These are phyloP conservation scores for Epichloe gansuensis DNA, from an alignment of 2,329 filamentous ascomycete genomes.

Conservation along the genomic window DNA sequence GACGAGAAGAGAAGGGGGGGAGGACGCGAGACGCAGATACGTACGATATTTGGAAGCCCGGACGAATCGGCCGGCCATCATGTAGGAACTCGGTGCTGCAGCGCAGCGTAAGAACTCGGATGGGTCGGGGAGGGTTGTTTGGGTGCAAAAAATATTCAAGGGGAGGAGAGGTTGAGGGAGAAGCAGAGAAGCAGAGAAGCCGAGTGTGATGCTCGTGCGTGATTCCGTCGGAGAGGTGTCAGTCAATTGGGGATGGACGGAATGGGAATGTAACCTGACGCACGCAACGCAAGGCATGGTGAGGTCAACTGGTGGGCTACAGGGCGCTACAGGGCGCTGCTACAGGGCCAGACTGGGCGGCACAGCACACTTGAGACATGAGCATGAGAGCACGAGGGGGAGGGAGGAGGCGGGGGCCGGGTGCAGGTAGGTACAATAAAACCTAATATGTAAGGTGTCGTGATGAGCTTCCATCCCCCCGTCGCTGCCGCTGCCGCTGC, in stretches of 20 bases:
- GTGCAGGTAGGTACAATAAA: too few relatives aligned
- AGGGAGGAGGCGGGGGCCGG: too few relatives aligned
- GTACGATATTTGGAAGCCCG: slow-evolving; percentile 57
- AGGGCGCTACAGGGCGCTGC: too few relatives aligned
- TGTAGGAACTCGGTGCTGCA: slow-evolving; percentile 11
- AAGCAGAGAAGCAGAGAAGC: not conserved
- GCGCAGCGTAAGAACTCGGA: slow-evolving; percentile 2
- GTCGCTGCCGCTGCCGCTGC: too few relatives aligned
- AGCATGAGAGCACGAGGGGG: too few relatives aligned
- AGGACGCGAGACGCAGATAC: slow-evolving; percentile 11
- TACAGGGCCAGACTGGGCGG: not conserved
- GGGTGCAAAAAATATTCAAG: not conserved
- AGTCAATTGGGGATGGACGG: not conserved
- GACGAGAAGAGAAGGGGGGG: not conserved
- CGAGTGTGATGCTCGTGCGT: slow-evolving; percentile 2
- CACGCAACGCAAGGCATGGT: not conserved
- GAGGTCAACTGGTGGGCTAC: not conserved
- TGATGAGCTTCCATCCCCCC: too few relatives aligned
- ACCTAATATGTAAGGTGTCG: too few relatives aligned
- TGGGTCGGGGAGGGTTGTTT: not conserved
- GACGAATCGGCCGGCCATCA: slow-evolving; percentile 53
- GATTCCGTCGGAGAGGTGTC: not conserved
- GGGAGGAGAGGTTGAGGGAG: slow-evolving; percentile 6
- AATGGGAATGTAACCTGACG: not conserved
- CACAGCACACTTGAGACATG: not conserved